A percentile compares a stretch with the other conserved stretches of the same genome.
Conservation (phyloP, 805 yeast species). For the Candida adriatica region DNA sequence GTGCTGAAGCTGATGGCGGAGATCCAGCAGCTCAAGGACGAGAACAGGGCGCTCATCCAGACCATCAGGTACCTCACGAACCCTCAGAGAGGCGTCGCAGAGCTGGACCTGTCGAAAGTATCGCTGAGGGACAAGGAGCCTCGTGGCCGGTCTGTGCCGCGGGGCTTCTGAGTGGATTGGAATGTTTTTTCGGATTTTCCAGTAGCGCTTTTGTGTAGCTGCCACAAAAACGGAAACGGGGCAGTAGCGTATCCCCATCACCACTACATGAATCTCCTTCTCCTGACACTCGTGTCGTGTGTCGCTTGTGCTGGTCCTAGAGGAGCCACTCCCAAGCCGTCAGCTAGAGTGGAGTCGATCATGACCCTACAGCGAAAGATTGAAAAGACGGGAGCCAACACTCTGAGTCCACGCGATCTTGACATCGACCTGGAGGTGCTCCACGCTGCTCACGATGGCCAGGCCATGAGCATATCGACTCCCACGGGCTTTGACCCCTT, state of each 20-base stretch:
- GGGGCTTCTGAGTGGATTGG: too few species aligned
- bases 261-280: too few species aligned
- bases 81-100: too few species aligned
- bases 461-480: constrained; percentile 5
- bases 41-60: constrained; percentile 34
- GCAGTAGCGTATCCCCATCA: too few species aligned
- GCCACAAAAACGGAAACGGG: too few species aligned
- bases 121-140: too few species aligned
- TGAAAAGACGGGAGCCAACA: constrained; percentile 7
- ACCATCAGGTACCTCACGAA: constrained; percentile 17
- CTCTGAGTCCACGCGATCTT: constrained; percentile 7
- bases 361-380: constrained; percentile 7
- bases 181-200: too few species aligned
- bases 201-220: too few species aligned
- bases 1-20: constrained; percentile 62
- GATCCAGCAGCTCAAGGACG: constrained; percentile 46
- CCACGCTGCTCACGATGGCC: not conserved
- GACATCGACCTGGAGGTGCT: constrained; percentile 8
- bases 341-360: constrained; percentile 6
- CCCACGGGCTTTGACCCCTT: constrained; percentile 24
- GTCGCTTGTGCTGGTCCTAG: too few species aligned
- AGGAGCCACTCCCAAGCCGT: constrained; percentile 3
- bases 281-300: too few species aligned
- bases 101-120: too few species aligned
- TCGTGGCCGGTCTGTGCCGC: too few species aligned